These are phyloP conservation scores for Penicillium sp. DNA, from an alignment of 2,329 filamentous ascomycete species.

Conservation along the genomic window DNA sequence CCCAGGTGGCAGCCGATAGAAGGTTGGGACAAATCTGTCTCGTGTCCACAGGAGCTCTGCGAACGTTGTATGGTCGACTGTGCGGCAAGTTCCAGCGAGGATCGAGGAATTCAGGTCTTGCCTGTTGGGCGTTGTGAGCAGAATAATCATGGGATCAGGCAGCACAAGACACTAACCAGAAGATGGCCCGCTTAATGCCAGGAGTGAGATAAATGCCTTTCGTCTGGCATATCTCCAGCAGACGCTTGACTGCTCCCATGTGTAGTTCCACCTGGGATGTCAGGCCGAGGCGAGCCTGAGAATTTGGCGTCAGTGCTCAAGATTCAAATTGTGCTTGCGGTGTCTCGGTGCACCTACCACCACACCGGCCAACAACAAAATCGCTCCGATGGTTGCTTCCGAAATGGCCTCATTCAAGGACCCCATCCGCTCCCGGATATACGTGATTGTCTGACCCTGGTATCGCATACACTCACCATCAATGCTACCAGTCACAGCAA, in stretches of 20 bases:
- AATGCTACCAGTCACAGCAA: slow-evolving; percentile 2
- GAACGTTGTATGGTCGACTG: slow-evolving; percentile 5
- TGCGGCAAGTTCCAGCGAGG: neutral
- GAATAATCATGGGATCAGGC: neutral
- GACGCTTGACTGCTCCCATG: slow-evolving; percentile 11
- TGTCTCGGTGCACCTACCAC: neutral
- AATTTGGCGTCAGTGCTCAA: neutral
- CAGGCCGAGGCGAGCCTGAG: slow-evolving; percentile 5
- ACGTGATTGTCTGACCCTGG: slow-evolving; percentile 7
- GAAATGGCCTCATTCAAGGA: slow-evolving; percentile 1
- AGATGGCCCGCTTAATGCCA: slow-evolving; percentile 11
- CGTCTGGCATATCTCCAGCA: slow-evolving; percentile 2
- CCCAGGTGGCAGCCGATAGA: neutral
- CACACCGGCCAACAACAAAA: slow-evolving; percentile 6
- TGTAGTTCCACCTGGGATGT: slow-evolving; percentile 8
- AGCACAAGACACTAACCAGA: neutral
- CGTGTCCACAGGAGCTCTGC: slow-evolving; percentile 4
- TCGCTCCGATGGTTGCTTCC: slow-evolving; percentile 9
- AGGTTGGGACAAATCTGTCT: neutral
- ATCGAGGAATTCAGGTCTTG: slow-evolving; percentile 14
- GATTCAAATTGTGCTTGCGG: neutral
- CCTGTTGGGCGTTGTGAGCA: neutral
- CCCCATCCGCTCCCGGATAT: slow-evolving; percentile 12
- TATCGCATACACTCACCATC: slow-evolving; percentile 8
- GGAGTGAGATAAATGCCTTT: slow-evolving; percentile 8